Percentiles rank a stretch among this genome's conserved stretches.
Conservation (phyloP, 352 stramenopile genomes). For the Chrysophaeum taylorii region DNA sequence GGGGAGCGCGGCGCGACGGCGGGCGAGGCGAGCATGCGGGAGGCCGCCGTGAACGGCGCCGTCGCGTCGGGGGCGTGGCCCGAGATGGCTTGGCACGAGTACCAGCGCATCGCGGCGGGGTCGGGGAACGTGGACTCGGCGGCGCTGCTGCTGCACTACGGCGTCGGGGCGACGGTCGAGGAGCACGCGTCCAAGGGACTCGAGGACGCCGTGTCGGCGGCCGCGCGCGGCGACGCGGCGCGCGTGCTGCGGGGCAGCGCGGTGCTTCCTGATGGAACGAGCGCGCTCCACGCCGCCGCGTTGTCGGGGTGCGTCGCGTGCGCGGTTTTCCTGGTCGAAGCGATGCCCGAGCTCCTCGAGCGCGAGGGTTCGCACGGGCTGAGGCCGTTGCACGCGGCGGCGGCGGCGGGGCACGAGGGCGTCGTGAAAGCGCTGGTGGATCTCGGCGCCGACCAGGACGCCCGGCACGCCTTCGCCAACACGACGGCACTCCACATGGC, state of each 20-base stretch:
- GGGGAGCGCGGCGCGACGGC: neutral
- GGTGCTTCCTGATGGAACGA: neutral
- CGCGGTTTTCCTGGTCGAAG: neutral
- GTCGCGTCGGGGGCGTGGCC: neutral
- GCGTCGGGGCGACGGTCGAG: neutral
- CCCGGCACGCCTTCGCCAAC: slow-evolving; percentile 1
- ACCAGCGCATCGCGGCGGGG: neutral
- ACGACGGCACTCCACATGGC: slow-evolving; percentile 4
- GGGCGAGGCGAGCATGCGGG: neutral
- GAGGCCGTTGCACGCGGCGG: neutral
- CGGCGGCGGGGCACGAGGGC: neutral
- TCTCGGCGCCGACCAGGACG: neutral
- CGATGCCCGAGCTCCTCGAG: neutral
- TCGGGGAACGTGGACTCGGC: neutral
- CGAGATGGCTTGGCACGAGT: neutral
- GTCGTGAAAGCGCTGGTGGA: neutral
- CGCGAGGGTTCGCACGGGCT: neutral
- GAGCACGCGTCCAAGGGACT: neutral
- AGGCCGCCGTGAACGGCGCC: neutral
- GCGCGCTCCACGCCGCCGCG: neutral
- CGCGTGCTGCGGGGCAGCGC: no score
- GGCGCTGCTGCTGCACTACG: neutral
- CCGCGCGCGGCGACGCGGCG: no score
- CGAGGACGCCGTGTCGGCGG: neutral
- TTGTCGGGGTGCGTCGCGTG: neutral